A percentile compares a stretch with the other conserved stretches of the same genome.
These are phyloP conservation scores for Monosporozyma aerobia DNA, from an alignment of 805 yeast genomes.

Conservation along the genomic window DNA sequence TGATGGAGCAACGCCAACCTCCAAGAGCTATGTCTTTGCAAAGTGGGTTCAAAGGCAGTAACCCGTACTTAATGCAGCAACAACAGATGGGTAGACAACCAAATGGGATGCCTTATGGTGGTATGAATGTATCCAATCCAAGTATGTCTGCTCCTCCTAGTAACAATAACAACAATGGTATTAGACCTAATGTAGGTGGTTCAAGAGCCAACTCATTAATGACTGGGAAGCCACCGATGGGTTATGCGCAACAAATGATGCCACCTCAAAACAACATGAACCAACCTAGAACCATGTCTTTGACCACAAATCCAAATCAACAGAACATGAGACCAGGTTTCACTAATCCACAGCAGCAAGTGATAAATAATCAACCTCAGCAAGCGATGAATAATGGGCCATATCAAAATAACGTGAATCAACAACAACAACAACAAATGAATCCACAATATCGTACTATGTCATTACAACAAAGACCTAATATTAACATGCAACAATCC, in stretches of 20 bases:
- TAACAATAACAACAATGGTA: background rate
- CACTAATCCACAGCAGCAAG: constrained; percentile 1
- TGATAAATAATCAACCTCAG: background rate
- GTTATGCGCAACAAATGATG: constrained; percentile 2
- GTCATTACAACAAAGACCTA: constrained; percentile 2
- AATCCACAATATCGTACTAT: constrained; percentile 1
- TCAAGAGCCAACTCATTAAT: constrained; percentile 8
- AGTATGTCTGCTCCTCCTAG: background rate
- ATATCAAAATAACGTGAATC: background rate
- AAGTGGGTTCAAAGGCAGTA: constrained; percentile 1
- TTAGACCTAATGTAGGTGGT: background rate
- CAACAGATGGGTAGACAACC: background rate
- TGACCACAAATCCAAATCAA: background rate
- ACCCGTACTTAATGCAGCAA: background rate
- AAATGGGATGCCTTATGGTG: background rate
- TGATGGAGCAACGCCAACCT: constrained; percentile 1
- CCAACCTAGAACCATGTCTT: constrained; percentile 7
- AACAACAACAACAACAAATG: background rate
- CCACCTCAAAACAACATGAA: constrained; percentile 3
- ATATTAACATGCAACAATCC: background rate
- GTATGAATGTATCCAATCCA: background rate
- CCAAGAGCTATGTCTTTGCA: constrained; percentile 30
- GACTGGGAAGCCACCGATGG: constrained; percentile 3
- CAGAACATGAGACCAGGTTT: background rate
- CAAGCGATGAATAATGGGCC: background rate